Conservation (phyloP, 495 filamentous ascomycete genomes). For the Thozetella sp. region DNA sequence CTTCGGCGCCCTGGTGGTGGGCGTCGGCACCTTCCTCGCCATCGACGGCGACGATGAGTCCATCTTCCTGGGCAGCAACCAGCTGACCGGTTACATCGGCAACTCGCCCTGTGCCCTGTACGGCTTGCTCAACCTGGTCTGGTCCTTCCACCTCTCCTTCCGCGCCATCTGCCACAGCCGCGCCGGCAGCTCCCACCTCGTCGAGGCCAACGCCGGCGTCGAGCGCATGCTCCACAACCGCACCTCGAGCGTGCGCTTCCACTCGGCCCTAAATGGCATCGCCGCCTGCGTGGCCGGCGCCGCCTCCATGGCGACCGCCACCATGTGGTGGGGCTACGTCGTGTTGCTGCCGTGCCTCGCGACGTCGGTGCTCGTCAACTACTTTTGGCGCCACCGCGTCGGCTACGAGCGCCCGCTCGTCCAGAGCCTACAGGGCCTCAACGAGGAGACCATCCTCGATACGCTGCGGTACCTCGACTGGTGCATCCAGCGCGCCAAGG, state of each 20-base stretch:
- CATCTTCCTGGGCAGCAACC: conserved; percentile 44
- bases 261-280: conserved; percentile 38
- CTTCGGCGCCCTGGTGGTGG: conserved; percentile 45
- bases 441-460: conserved; percentile 19
- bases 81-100: conserved; percentile 51
- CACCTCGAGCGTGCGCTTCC: conserved; percentile 36
- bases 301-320: conserved; percentile 49
- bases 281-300: conserved; percentile 51
- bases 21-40: conserved; percentile 50
- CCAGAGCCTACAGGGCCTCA: conserved; percentile 11
- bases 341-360: conserved; percentile 50
- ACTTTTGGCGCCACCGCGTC: conserved; percentile 43
- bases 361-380: conserved; percentile 39
- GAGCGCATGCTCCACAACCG: conserved; percentile 29
- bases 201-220: conserved; percentile 11
- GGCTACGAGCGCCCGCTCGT: conserved; percentile 47
- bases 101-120: conserved; percentile 45
- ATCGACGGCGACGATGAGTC: conserved; percentile 43
- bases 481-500: conserved; percentile 21
- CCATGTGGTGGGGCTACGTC: conserved; percentile 51
- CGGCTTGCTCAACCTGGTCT: conserved; percentile 43
- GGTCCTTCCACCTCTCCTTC: conserved; percentile 39
- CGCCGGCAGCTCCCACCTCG: conserved; percentile 15
- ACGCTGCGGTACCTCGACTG: conserved; percentile 32
- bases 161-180: conserved; percentile 34